Evolutionary conservation across 1,139 yeast genomes (phyloP).

Genomic region (Taiozyma sp.): DNA sequence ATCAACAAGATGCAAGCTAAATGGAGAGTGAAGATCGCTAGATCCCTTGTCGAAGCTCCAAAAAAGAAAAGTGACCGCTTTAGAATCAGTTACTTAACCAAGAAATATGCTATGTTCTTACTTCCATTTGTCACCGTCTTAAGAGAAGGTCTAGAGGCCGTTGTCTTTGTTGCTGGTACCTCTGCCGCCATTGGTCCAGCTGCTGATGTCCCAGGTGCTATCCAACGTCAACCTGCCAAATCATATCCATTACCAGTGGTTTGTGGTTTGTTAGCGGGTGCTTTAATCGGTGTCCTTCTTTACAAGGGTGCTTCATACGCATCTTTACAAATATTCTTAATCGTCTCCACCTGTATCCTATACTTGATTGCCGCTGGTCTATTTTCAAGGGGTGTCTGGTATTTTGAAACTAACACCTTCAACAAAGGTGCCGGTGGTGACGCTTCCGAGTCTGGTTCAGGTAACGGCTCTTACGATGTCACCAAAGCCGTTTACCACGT

Average conservation of each 20-base stretch:
- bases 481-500: conserved; percentile 82
- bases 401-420: conserved; percentile 63
- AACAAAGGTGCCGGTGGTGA: conserved; percentile 75
- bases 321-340: conserved; percentile 75
- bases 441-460: conserved; percentile 84
- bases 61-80: conserved; percentile 30
- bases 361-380: conserved; percentile 87
- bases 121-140: conserved; percentile 80
- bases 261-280: conserved; percentile 70
- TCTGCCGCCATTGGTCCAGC: conserved; percentile 46
- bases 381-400: conserved; percentile 89
- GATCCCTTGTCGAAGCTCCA: conserved; percentile 37
- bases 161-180: conserved; percentile 87
- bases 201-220: conserved; percentile 27
- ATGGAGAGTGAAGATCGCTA: conserved; percentile 45
- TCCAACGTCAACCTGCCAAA: conserved; percentile 35
- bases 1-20: conserved; percentile 83
- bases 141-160: conserved; percentile 91
- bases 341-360: conserved; percentile 75
- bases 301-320: conserved; percentile 72
- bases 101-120: conserved; percentile 72
- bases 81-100: conserved; percentile 31
- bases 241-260: conserved; percentile 84
- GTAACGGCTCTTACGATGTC: conserved; percentile 89
- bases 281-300: conserved; percentile 56